Percentiles rank a stretch among this genome's conserved stretches.
Evolutionary conservation across 148 eudicot genomes (phyloP).

Genomic region (Dianthus caryophyllus): DNA sequence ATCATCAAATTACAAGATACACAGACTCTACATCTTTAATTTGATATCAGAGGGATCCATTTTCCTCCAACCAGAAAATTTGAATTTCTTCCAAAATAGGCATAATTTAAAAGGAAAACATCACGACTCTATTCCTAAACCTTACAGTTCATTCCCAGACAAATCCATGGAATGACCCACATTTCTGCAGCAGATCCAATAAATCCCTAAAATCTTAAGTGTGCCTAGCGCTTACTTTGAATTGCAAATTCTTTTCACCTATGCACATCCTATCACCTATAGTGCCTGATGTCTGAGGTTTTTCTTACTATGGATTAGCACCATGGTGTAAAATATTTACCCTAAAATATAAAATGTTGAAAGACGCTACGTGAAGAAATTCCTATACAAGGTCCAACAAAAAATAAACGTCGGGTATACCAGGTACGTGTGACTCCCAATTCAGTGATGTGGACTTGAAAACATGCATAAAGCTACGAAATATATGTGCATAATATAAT

Average conservation of each 20-base stretch:
- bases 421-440: not conserved
- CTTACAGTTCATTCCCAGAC: not conserved
- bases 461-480: not conserved
- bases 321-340: not conserved
- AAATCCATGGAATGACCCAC: not conserved
- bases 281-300: not conserved
- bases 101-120: too few species aligned
- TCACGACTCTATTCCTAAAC: too few species aligned
- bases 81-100: too few species aligned
- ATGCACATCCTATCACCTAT: constrained; percentile 6
- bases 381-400: not conserved
- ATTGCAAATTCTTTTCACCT: not conserved
- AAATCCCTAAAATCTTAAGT: not conserved
- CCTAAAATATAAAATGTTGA: not conserved
- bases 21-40: not conserved
- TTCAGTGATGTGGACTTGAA: not conserved
- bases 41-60: too few species aligned
- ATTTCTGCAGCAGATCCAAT: not conserved
- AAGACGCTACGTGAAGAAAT: not conserved
- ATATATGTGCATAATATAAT: not conserved
- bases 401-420: not conserved
- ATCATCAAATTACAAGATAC: constrained; percentile 14
- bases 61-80: too few species aligned
- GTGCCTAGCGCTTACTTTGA: not conserved
- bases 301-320: not conserved